A percentile compares a stretch with the other conserved stretches of the same genome.
phyloP scores from a whole-genome alignment of 176 grass and related monocot species.

The barley (Hordeum vulgare) region MorexV3_pseudomolecules_assembly NC_058523.1:384222751-384223250 shows the following conservation, averaged over 20 bases:
- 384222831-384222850: neutral
- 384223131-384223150: neutral
- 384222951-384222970: neutral
- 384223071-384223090: slow-evolving; percentile 1
- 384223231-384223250: slow-evolving; percentile 13
- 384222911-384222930: neutral
- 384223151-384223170: too few relatives aligned
- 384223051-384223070: slow-evolving; percentile 1
- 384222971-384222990: too few relatives aligned
- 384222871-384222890: neutral
- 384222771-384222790: neutral
- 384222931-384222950: neutral
- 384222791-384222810: neutral
- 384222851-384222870: neutral
- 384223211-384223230: slow-evolving; percentile 6
- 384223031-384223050: slow-evolving; percentile 27
- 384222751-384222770: neutral
- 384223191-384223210: neutral
- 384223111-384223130: neutral
- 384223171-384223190: too few relatives aligned
- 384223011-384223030: slow-evolving; percentile 29
- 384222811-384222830: neutral
- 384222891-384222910: neutral
- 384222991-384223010: slow-evolving; percentile 23
- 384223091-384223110: neutral